Conservation (phyloP, 2,329 filamentous ascomycete genomes). For the Alternaria burnsii region DNA sequence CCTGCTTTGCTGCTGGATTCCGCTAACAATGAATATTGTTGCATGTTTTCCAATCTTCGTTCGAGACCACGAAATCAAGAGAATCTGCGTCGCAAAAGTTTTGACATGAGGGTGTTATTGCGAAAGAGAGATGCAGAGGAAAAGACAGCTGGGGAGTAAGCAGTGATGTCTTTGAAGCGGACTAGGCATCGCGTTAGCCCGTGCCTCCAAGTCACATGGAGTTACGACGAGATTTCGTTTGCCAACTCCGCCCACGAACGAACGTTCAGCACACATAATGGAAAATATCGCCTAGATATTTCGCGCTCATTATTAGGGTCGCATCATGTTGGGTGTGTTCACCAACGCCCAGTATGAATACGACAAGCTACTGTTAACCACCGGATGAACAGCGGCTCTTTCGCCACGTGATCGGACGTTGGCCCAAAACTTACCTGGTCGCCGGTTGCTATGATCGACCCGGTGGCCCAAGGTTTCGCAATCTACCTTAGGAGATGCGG, state of each 20-base stretch:
- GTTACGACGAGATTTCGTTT: too few relatives aligned
- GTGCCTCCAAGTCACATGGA: background rate
- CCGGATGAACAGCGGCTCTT: conserved; percentile 10
- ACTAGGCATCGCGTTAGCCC: background rate
- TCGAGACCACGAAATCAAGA: too few relatives aligned
- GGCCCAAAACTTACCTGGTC: background rate
- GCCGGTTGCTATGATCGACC: conserved; percentile 3
- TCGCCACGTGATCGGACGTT: background rate
- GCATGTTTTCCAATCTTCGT: too few relatives aligned
- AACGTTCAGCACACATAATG: background rate
- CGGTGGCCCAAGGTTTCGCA: conserved; percentile 1
- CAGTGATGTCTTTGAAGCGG: too few relatives aligned
- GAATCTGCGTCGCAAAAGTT: too few relatives aligned
- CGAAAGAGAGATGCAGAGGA: too few relatives aligned
- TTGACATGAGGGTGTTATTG: too few relatives aligned
- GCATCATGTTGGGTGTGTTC: background rate
- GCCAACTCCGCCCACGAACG: background rate
- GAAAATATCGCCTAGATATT: background rate
- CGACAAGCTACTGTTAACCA: conserved; percentile 1
- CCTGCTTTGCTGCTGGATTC: too few relatives aligned
- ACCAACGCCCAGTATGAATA: background rate
- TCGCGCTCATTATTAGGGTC: too few relatives aligned
- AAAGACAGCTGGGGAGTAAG: too few relatives aligned
- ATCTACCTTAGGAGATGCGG: background rate
- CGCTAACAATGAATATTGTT: too few relatives aligned